A percentile compares a stretch with the other conserved stretches of the same genome.
Conservation (phyloP, 371 early-diverging fungal species). For the Hamiltosporidium tvaerminnensis region DNA sequence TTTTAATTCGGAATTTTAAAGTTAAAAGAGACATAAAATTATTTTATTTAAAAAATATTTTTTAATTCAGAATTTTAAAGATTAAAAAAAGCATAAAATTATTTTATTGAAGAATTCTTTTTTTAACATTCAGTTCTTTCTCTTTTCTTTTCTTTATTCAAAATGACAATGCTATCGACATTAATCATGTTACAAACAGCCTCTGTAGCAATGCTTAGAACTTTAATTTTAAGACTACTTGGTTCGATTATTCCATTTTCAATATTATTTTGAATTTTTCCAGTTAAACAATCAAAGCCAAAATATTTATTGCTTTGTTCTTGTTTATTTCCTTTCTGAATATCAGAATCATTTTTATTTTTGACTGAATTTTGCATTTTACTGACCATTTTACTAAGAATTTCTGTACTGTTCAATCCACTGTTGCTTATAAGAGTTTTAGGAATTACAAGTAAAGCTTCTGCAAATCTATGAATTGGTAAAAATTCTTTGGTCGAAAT, state of each 20-base stretch:
- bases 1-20: too few relatives aligned
- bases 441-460: constrained; percentile 82
- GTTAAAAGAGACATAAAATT: too few relatives aligned
- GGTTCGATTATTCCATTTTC: constrained; percentile 93
- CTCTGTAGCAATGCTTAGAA: constrained; percentile 93
- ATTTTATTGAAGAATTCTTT: neutral
- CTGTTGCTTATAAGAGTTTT: constrained; percentile 94
- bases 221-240: constrained; percentile 90
- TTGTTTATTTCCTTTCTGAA: too few relatives aligned
- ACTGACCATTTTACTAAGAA: constrained; percentile 61
- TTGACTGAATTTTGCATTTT: constrained; percentile 22
- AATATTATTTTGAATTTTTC: constrained; percentile 78
- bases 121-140: neutral
- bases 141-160: constrained; percentile 7
- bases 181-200: constrained; percentile 93
- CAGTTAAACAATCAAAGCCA: constrained; percentile 83
- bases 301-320: neutral
- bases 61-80: too few relatives aligned
- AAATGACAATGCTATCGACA: constrained; percentile 61
- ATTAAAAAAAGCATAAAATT: too few relatives aligned
- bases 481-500: constrained; percentile 72
- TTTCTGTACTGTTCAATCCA: constrained; percentile 86
- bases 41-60: too few relatives aligned
- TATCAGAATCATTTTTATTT: neutral
- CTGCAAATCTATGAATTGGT: constrained; percentile 90